Evolutionary conservation across 208 protist genomes (phyloP), one percentile per base, ranked within the genome.

Genomic region (Trypanosomatidae sp.): DNA sequence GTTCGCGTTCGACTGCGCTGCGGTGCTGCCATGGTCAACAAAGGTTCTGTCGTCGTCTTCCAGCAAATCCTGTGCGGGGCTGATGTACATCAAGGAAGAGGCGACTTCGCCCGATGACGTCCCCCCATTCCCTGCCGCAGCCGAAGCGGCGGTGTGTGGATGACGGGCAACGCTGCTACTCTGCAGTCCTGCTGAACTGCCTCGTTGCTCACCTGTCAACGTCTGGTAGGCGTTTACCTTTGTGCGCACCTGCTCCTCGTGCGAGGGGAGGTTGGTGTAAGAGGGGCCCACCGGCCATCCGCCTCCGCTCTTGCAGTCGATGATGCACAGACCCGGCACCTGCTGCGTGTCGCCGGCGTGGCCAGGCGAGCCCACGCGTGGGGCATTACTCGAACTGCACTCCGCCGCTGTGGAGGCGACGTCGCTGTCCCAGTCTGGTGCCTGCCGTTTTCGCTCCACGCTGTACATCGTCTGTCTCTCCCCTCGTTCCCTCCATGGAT

Each of bases 21-120:
- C 50, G 22, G 80, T 74, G 70, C 89, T 94, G 58, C 92, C 92
- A 79, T 97, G 88, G 69, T 97, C 92, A 15, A 97, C 82, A 81
- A 97, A 97, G 4, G 92, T 97, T 78, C 94, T 73, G 69, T 93
- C 91, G 71, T 95, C 92, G 55, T 95, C 92, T 43, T 89, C 83
- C 36, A 28, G 43, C 12, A 55, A 12, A 43, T 52, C 62, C 69
- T 66, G 69, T 50, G 66, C 39, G 17, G 50, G 49, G 47, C 66
- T 64, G 49, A 52, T 69, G 49, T 65, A 74, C 65, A 69, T 74
- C 49, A 33, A 60, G 52, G 62, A 69, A 10, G 25, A 33, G 15
- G 67, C 52, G 13, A 50, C 59, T 33, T 71, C 55, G 19, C 55
- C 68, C 66, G 12, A 22, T 41, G 64, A 9, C 41, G 25, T 36